These are phyloP conservation scores for Populus trichocarpa DNA, from an alignment of 441 rosid species.

Conservation along the genomic window DNA sequence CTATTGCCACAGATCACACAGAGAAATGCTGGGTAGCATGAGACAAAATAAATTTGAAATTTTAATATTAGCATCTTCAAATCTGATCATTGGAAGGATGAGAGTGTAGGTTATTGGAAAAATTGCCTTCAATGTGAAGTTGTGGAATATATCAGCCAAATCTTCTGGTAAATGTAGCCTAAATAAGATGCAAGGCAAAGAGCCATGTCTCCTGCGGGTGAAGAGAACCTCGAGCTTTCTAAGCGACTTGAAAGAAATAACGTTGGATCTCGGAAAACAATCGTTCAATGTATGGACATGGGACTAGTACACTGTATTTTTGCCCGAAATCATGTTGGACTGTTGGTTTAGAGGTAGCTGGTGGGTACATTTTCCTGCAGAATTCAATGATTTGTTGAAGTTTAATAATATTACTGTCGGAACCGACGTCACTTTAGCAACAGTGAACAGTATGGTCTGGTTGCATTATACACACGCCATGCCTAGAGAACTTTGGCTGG, in stretches of 20 bases:
- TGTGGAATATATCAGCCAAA: background rate
- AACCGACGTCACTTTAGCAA: constrained; percentile 14
- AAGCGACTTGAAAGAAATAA: no score
- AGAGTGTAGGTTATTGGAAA: no score
- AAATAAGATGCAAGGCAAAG: no score
- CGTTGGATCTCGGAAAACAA: no score
- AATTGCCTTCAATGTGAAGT: background rate
- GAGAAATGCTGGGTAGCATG: no score
- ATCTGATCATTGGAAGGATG: no score
- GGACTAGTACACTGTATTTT: background rate
- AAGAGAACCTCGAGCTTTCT: no score
- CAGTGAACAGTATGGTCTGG: background rate
- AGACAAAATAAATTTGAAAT: no score
- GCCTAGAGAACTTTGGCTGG: background rate
- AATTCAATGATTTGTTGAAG: background rate
- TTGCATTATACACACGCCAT: background rate
- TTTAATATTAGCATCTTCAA: no score
- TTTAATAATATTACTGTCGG: background rate
- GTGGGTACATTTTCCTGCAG: background rate
- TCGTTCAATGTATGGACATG: background rate
- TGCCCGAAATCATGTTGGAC: background rate
- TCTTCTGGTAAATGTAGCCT: background rate
- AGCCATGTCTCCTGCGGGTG: no score
- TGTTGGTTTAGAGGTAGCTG: no score
- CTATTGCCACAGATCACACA: no score